phyloP scores from a whole-genome alignment of 163 green algal species.

The Trebouxiophyceae sp. region DNA sequence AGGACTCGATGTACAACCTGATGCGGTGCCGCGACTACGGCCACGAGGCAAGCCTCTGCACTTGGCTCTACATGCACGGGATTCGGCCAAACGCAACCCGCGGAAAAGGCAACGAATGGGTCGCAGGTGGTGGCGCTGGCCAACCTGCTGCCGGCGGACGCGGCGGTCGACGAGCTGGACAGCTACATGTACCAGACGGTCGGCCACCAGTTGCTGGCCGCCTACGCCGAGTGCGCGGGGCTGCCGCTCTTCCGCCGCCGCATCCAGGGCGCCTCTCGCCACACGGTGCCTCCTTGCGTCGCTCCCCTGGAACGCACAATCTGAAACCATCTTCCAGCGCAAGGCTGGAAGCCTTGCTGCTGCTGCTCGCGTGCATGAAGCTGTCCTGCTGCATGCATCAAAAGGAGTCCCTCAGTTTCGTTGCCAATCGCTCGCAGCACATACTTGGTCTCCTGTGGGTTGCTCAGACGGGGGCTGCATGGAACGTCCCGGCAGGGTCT shows the following conservation, averaged over 20 bases:
- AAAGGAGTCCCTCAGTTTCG: not conserved
- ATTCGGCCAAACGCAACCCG: no score
- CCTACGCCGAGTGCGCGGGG: conserved; percentile 72
- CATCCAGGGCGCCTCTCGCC: conserved; percentile 49
- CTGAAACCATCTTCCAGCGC: no score
- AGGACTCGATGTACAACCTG: conserved; percentile 92
- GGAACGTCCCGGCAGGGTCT: conserved; percentile 55
- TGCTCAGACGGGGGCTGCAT: no score
- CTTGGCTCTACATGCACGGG: no score
- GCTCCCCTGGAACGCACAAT: no score
- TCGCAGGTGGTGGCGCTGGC: conserved; percentile 73
- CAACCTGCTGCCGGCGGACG: conserved; percentile 72
- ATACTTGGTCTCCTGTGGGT: no score
- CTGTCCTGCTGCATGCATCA: not conserved
- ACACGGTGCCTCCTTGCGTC: no score
- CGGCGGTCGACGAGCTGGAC: conserved; percentile 77
- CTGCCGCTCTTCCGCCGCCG: conserved; percentile 76
- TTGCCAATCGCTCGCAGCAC: no score
- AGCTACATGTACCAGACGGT: conserved; percentile 97
- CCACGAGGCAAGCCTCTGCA: conserved; percentile 76
- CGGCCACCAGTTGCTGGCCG: conserved; percentile 77
- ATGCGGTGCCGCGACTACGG: conserved; percentile 63
- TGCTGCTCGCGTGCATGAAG: no score
- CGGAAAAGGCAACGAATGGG: no score
- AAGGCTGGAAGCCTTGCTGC: no score